Percentiles rank a stretch among this genome's conserved stretches.
Conservation (phyloP, 2,329 filamentous ascomycete genomes). For the Epichloe sibirici region DNA sequence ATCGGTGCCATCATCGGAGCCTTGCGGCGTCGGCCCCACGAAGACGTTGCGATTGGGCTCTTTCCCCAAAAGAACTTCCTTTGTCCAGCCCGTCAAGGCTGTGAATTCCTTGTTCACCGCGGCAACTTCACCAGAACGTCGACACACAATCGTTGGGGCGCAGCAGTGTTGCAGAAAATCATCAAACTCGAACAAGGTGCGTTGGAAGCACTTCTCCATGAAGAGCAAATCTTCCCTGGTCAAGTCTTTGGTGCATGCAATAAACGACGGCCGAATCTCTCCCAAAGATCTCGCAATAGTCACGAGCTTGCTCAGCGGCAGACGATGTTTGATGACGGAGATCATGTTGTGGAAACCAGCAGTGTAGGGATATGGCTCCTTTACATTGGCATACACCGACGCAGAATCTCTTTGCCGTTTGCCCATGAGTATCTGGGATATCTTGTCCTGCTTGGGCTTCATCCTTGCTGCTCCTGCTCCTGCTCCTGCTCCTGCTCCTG, state of each 20-base stretch:
- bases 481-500: slow-evolving; percentile 5
- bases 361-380: slow-evolving; percentile 84
- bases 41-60: slow-evolving; percentile 83
- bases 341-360: slow-evolving; percentile 82
- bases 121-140: slow-evolving; percentile 87
- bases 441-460: slow-evolving; percentile 32
- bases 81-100: slow-evolving; percentile 89
- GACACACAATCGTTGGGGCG: slow-evolving; percentile 82
- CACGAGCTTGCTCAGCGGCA: slow-evolving; percentile 63
- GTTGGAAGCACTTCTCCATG: slow-evolving; percentile 95
- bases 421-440: slow-evolving; percentile 38
- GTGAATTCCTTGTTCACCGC: slow-evolving; percentile 94
- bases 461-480: slow-evolving; percentile 19
- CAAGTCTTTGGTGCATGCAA: slow-evolving; percentile 80
- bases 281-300: slow-evolving; percentile 80
- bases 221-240: slow-evolving; percentile 84
- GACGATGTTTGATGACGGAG: slow-evolving; percentile 65
- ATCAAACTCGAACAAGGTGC: slow-evolving; percentile 84
- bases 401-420: slow-evolving; percentile 63
- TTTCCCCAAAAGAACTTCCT: slow-evolving; percentile 76
- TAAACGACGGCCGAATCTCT: slow-evolving; percentile 84
- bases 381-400: slow-evolving; percentile 77
- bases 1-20: slow-evolving; percentile 22
- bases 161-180: slow-evolving; percentile 82
- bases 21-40: slow-evolving; percentile 32